Evolutionary conservation across 441 rosid genomes (phyloP).

Genomic region (Gossypium laxum): DNA sequence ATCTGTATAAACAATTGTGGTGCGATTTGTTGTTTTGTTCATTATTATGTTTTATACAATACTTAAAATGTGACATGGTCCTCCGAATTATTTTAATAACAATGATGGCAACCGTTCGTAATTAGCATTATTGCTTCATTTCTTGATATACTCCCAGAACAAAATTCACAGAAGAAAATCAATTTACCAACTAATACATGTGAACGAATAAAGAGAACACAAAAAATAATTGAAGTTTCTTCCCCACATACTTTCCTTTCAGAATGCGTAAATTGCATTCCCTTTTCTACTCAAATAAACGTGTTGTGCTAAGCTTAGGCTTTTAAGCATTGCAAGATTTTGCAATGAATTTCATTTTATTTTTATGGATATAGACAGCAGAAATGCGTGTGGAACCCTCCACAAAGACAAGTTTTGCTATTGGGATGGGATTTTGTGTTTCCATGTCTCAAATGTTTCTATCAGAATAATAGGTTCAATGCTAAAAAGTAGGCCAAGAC

Average conservation of each 20-base stretch:
- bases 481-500: background rate
- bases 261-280: background rate
- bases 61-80: too few species aligned
- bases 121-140: too few species aligned
- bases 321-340: background rate
- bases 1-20: too few species aligned
- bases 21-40: too few species aligned
- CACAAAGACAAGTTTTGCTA: background rate
- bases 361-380: background rate
- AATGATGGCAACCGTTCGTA: too few species aligned
- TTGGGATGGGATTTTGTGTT: background rate
- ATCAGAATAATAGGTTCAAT: background rate
- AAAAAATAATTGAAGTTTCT: background rate
- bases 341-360: background rate
- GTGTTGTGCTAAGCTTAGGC: background rate
- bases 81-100: too few species aligned
- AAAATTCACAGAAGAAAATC: background rate
- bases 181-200: background rate
- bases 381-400: constrained; percentile 10
- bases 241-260: background rate
- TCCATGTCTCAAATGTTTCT: background rate
- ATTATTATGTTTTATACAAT: too few species aligned
- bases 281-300: background rate
- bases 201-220: background rate
- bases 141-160: too few species aligned